Evolutionary conservation across 345 rosid species (phyloP).

Genomic region (Streptanthus diversifolius): DNA sequence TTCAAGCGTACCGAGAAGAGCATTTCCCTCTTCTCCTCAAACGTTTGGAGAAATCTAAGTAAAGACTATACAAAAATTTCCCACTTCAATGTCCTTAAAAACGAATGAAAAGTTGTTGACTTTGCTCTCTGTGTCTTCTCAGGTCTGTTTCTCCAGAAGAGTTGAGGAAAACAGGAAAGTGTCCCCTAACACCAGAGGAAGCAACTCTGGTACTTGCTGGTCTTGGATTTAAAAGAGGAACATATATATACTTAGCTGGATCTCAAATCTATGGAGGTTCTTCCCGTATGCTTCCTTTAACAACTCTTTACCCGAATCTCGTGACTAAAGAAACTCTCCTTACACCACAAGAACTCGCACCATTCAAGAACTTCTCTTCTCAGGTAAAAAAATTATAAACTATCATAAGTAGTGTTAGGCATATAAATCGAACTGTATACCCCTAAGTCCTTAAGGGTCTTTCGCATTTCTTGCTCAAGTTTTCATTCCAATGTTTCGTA

Average conservation of each 20-base stretch:
- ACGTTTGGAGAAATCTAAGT: slow-evolving; percentile 61
- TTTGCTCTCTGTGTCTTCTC: neutral
- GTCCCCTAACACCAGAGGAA: slow-evolving; percentile 97
- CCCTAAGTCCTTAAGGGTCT: neutral
- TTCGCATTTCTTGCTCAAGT: neutral
- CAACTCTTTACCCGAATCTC: slow-evolving; percentile 70
- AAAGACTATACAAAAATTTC: neutral
- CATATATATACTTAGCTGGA: slow-evolving; percentile 81
- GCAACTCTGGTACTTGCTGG: slow-evolving; percentile 83
- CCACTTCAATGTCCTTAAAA: neutral
- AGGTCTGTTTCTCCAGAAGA: slow-evolving; percentile 56
- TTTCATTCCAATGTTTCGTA: neutral
- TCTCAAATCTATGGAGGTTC: slow-evolving; percentile 65
- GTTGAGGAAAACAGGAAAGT: slow-evolving; percentile 72
- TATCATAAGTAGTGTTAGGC: neutral
- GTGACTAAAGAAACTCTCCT: slow-evolving; percentile 90
- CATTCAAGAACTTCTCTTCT: slow-evolving; percentile 84
- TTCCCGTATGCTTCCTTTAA: slow-evolving; percentile 68
- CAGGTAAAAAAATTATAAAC: slow-evolving; percentile 43
- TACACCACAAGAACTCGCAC: slow-evolving; percentile 64
- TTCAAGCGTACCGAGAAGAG: slow-evolving; percentile 65
- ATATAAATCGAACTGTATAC: neutral
- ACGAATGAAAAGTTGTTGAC: neutral
- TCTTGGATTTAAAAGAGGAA: slow-evolving; percentile 58
- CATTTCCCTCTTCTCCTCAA: slow-evolving; percentile 80